Conservation (phyloP, 2,329 filamentous ascomycete genomes). For the Pseudogymnoascus sp. region DNA sequence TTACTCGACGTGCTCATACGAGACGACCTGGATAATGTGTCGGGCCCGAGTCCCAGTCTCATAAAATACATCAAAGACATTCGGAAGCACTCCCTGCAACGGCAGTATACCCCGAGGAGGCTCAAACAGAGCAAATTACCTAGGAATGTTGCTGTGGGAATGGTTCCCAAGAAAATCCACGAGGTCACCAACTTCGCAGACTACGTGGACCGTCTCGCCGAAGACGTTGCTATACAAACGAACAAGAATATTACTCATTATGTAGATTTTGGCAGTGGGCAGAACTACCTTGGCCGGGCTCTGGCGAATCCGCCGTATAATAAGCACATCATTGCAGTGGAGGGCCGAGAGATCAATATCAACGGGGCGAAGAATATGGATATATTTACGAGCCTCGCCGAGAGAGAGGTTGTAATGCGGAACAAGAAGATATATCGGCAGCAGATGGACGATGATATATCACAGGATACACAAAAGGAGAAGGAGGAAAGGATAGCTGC, state of each 20-base stretch:
- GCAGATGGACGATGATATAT: slow-evolving; percentile 19
- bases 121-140: slow-evolving; percentile 53
- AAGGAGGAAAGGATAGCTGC: slow-evolving; percentile 36
- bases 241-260: slow-evolving; percentile 68
- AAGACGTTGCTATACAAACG: slow-evolving; percentile 53
- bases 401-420: slow-evolving; percentile 65
- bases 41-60: slow-evolving; percentile 42
- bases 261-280: slow-evolving; percentile 92
- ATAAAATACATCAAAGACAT: slow-evolving; percentile 67
- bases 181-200: slow-evolving; percentile 88
- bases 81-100: slow-evolving; percentile 59
- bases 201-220: slow-evolving; percentile 62
- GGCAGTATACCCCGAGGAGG: slow-evolving; percentile 48
- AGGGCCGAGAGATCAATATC: slow-evolving; percentile 82
- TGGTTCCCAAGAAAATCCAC: slow-evolving; percentile 94
- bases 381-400: slow-evolving; percentile 68
- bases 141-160: slow-evolving; percentile 71
- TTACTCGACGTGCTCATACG: slow-evolving; percentile 77
- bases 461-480: slow-evolving; percentile 40
- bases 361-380: slow-evolving; percentile 78
- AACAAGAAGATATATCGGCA: slow-evolving; percentile 73
- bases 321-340: slow-evolving; percentile 81
- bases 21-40: slow-evolving; percentile 56
- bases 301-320: slow-evolving; percentile 82
- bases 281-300: slow-evolving; percentile 89